A percentile compares a stretch with the other conserved stretches of the same genome.
These are phyloP conservation scores for Kodamaea arcana DNA, from an alignment of 1,139 yeast species.

Conservation along the genomic window DNA sequence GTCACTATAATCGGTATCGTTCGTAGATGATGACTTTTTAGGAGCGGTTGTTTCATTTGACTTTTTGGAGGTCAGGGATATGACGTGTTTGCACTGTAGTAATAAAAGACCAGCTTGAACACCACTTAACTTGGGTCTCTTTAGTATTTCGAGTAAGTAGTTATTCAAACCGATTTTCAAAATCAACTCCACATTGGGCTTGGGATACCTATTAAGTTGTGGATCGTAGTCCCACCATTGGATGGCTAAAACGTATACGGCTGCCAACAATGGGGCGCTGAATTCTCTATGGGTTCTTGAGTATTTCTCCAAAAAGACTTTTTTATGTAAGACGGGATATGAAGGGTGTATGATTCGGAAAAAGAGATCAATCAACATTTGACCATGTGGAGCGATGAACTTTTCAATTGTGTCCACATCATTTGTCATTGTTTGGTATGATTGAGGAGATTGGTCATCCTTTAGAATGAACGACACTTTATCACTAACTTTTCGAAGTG, in stretches of 20 bases:
- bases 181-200: slow-evolving; percentile 56
- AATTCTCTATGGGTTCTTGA: slow-evolving; percentile 73
- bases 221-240: slow-evolving; percentile 89
- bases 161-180: slow-evolving; percentile 51
- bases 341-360: slow-evolving; percentile 76
- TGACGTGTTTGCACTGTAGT: slow-evolving; percentile 57
- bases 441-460: slow-evolving; percentile 67
- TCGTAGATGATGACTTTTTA: slow-evolving; percentile 1
- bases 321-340: slow-evolving; percentile 72
- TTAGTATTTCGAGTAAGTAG: slow-evolving; percentile 62
- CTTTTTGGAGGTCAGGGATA: slow-evolving; percentile 12
- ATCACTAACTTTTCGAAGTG: slow-evolving; percentile 64
- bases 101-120: slow-evolving; percentile 74
- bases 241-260: slow-evolving; percentile 68
- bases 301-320: slow-evolving; percentile 72
- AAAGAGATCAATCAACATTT: slow-evolving; percentile 62
- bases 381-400: slow-evolving; percentile 75
- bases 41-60: slow-evolving; percentile 2
- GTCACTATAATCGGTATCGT: slow-evolving; percentile 56
- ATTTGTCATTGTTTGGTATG: slow-evolving; percentile 58
- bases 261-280: slow-evolving; percentile 72
- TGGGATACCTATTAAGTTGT: slow-evolving; percentile 55
- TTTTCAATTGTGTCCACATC: slow-evolving; percentile 70
- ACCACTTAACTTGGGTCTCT: slow-evolving; percentile 73
- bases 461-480: slow-evolving; percentile 61